Evolutionary conservation across 2,329 filamentous ascomycete genomes (phyloP).

Genomic region (Bipolaris oryzae): DNA sequence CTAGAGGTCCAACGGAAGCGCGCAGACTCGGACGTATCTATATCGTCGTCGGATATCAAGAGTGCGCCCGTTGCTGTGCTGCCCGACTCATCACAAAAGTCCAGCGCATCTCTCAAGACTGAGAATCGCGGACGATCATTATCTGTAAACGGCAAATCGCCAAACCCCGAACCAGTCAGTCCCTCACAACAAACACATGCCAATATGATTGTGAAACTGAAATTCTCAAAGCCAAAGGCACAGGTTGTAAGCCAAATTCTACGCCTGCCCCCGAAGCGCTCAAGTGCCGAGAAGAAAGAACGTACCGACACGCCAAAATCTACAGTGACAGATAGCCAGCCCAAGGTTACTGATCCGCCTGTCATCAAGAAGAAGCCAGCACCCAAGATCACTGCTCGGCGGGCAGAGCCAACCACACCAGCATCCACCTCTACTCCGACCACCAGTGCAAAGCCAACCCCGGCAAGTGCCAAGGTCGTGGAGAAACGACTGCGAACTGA

Average conservation of each 20-base stretch:
- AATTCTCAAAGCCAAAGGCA: slow-evolving; percentile 57
- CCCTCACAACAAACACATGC: slow-evolving; percentile 18
- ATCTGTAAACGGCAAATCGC: slow-evolving; percentile 37
- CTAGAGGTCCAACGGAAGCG: slow-evolving; percentile 47
- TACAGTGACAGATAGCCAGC: slow-evolving; percentile 20
- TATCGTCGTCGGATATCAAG: slow-evolving; percentile 42
- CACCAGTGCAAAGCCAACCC: slow-evolving; percentile 16
- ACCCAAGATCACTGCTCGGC: slow-evolving; percentile 36
- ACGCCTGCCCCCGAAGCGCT: slow-evolving; percentile 38
- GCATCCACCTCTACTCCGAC: slow-evolving; percentile 14
- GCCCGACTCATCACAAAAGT: slow-evolving; percentile 24
- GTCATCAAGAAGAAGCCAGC: slow-evolving; percentile 34
- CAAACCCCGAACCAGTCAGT: slow-evolving; percentile 21
- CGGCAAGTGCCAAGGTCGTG: slow-evolving; percentile 22
- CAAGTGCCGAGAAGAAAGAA: slow-evolving; percentile 34
- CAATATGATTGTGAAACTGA: slow-evolving; percentile 56
- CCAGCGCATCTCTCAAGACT: slow-evolving; percentile 28
- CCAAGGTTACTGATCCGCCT: slow-evolving; percentile 26
- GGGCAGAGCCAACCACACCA: slow-evolving; percentile 26
- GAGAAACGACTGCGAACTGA: slow-evolving; percentile 46
- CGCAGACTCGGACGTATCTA: slow-evolving; percentile 44
- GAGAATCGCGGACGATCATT: slow-evolving; percentile 32
- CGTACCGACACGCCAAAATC: slow-evolving; percentile 32
- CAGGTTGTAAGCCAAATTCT: slow-evolving; percentile 53
- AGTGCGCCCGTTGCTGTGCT: slow-evolving; percentile 34